Percentiles rank a stretch among this genome's conserved stretches.
phyloP scores from a whole-genome alignment of 2,329 filamentous ascomycete genomes.

The Raffaelea ambrosiae region DNA sequence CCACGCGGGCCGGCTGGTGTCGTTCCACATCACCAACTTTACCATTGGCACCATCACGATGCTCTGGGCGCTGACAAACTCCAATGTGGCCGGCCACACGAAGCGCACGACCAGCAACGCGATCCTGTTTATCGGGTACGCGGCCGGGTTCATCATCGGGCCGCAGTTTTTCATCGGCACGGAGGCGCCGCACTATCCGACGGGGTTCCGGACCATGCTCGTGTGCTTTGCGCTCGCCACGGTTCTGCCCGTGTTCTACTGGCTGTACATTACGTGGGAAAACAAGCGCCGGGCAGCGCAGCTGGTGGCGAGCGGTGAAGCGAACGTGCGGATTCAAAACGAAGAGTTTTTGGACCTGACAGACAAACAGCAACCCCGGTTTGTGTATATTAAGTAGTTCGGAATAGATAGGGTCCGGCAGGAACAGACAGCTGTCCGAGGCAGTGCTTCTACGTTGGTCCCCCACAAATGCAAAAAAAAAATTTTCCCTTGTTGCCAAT shows the following conservation, averaged over 20 bases:
- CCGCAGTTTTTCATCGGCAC: constrained; percentile 9
- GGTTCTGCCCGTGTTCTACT: background rate
- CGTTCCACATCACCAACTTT: constrained; percentile 37
- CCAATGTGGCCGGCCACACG: constrained; percentile 60
- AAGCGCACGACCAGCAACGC: constrained; percentile 51
- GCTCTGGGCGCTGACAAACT: constrained; percentile 51
- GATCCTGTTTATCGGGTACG: constrained; percentile 31
- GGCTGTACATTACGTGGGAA: background rate
- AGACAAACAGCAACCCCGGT: constrained; percentile 13
- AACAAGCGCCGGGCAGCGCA: background rate
- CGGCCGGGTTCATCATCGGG: constrained; percentile 5
- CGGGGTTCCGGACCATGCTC: constrained; percentile 7
- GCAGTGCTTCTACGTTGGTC: no score
- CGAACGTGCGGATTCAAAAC: background rate
- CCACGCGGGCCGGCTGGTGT: constrained; percentile 39
- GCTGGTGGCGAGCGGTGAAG: background rate
- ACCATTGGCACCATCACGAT: constrained; percentile 45
- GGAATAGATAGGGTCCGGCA: no score
- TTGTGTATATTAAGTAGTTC: constrained; percentile 6
- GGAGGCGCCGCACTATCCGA: constrained; percentile 3
- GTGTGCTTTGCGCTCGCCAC: background rate
- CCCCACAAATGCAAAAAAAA: no score
- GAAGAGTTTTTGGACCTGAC: constrained; percentile 14
- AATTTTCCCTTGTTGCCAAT: no score
- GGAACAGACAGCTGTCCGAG: no score